A percentile compares a stretch with the other conserved stretches of the same genome.
These are phyloP conservation scores for Tylopilus sp. DNA, from an alignment of 768 basidiomycete genomes.

Conservation along the genomic window DNA sequence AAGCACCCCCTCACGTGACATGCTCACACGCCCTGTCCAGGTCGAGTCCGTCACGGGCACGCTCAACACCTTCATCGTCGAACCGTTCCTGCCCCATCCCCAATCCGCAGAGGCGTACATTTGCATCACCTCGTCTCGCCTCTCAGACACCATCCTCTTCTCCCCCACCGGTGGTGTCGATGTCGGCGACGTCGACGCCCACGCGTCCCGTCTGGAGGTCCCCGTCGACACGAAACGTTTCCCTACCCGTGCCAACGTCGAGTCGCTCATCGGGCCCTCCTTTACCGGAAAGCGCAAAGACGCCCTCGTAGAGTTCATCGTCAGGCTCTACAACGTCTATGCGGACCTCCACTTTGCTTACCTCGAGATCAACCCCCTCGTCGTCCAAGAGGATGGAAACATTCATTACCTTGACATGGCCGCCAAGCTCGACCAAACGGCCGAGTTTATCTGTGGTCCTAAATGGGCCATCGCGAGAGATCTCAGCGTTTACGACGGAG, in stretches of 20 bases:
- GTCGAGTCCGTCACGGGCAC: slow-evolving; percentile 95
- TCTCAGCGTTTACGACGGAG: slow-evolving; percentile 64
- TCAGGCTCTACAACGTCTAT: slow-evolving; percentile 94
- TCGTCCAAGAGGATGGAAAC: slow-evolving; percentile 78
- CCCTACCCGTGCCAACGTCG: slow-evolving; percentile 79
- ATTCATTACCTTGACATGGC: slow-evolving; percentile 99
- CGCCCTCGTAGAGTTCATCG: slow-evolving; percentile 90
- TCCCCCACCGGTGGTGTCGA: slow-evolving; percentile 99
- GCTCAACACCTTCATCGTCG: slow-evolving; percentile 95
- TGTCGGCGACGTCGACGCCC: slow-evolving; percentile 96
- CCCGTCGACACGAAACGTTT: slow-evolving; percentile 65
- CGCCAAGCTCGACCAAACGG: slow-evolving; percentile 98
- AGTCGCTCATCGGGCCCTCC: slow-evolving; percentile 69
- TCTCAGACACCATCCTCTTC: slow-evolving; percentile 96
- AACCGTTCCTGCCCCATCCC: slow-evolving; percentile 97
- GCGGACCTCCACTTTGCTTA: slow-evolving; percentile 99
- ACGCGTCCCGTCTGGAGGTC: slow-evolving; percentile 86
- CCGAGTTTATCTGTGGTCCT: slow-evolving; percentile 95
- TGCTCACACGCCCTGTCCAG: slow-evolving; percentile 37
- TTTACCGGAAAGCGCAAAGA: slow-evolving; percentile 87
- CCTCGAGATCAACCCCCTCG: slow-evolving; percentile 98
- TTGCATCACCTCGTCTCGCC: slow-evolving; percentile 93
- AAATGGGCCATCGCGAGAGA: slow-evolving; percentile 99
- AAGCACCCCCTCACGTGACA: slow-evolving; percentile 11
- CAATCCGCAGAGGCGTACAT: slow-evolving; percentile 96